A percentile compares a stretch with the other conserved stretches of the same genome.
phyloP scores from a whole-genome alignment of 176 grass and related monocot species.

The Thalia dealbata region DNA sequence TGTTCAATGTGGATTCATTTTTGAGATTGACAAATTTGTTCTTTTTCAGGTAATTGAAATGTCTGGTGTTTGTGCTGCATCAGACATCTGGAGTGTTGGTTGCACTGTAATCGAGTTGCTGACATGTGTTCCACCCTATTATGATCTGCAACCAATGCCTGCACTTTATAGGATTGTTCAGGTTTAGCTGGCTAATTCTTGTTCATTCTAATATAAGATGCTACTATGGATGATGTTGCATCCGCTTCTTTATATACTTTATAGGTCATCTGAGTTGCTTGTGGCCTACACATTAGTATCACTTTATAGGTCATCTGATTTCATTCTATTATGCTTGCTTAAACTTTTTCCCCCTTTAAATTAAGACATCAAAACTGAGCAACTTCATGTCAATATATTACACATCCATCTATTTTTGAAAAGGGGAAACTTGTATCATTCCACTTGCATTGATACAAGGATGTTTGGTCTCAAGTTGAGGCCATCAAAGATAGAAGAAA shows the following conservation, averaged over 20 bases:
- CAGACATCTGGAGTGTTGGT: conserved; percentile 99
- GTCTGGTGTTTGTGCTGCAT: conserved; percentile 94
- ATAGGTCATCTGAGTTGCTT: background rate
- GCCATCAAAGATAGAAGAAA: too few species aligned
- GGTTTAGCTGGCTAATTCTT: conserved; percentile 26
- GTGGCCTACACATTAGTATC: background rate
- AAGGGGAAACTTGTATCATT: too few species aligned
- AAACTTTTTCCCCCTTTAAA: too few species aligned
- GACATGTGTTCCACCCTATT: conserved; percentile 93
- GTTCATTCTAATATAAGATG: background rate
- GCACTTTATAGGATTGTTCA: conserved; percentile 99
- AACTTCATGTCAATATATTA: too few species aligned
- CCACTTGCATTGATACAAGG: too few species aligned
- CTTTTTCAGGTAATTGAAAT: conserved; percentile 81
- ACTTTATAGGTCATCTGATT: too few species aligned
- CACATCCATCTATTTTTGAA: too few species aligned
- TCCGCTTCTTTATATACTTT: background rate
- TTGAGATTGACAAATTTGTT: background rate
- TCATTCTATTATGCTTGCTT: too few species aligned
- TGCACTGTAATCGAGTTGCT: conserved; percentile 98
- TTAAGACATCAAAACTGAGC: too few species aligned
- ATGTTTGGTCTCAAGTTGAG: too few species aligned
- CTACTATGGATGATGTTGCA: background rate
- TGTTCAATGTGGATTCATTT: background rate
- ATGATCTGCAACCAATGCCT: conserved; percentile 99